Evolutionary conservation across 768 basidiomycete species (phyloP).

Genomic region (Mycena belliarum): DNA sequence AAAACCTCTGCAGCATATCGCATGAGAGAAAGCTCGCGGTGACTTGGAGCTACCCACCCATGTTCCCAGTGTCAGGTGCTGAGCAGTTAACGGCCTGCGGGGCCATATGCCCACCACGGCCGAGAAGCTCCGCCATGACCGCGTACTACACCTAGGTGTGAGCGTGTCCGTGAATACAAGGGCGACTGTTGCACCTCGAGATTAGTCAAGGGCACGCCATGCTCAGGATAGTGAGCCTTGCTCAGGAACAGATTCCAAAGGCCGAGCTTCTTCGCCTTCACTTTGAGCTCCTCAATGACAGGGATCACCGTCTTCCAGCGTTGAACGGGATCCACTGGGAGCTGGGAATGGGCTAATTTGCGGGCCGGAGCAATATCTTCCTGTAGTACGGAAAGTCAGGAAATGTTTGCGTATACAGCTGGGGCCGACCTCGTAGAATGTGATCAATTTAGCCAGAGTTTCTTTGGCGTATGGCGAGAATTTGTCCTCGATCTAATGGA

Average conservation of each 20-base stretch:
- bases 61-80: slow-evolving; percentile 97
- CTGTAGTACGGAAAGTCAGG: slow-evolving; percentile 38
- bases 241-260: slow-evolving; percentile 98
- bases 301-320: slow-evolving; percentile 88
- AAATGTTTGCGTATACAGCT: background rate
- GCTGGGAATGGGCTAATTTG: slow-evolving; percentile 75
- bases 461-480: slow-evolving; percentile 90
- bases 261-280: slow-evolving; percentile 82
- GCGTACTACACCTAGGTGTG: slow-evolving; percentile 64
- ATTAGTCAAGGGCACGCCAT: slow-evolving; percentile 89
- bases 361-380: slow-evolving; percentile 86
- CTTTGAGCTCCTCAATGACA: slow-evolving; percentile 82
- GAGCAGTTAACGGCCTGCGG: slow-evolving; percentile 92
- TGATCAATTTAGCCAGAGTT: slow-evolving; percentile 77
- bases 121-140: slow-evolving; percentile 95
- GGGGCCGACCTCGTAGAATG: slow-evolving; percentile 73
- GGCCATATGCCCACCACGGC: slow-evolving; percentile 78
- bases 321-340: slow-evolving; percentile 70
- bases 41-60: slow-evolving; percentile 58
- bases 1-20: slow-evolving; percentile 74
- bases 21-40: background rate
- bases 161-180: background rate
- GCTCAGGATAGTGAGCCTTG: slow-evolving; percentile 88
- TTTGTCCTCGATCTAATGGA: slow-evolving; percentile 78
- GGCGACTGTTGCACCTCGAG: slow-evolving; percentile 66